Evolutionary conservation across 179 eudicot genomes (phyloP), one percentile per base, ranked within the genome.

Genomic region (Gypsophila paniculata): DNA sequence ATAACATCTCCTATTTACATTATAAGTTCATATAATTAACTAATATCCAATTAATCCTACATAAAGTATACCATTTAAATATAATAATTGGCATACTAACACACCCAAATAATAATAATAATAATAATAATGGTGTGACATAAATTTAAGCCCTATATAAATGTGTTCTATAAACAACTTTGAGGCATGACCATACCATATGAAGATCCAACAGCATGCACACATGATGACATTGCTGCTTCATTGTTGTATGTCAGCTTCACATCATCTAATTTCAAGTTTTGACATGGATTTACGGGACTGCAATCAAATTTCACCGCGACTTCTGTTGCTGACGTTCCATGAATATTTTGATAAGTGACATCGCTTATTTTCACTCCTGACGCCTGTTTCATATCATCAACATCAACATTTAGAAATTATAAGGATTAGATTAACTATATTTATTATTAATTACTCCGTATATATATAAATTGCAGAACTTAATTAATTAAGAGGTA

Each of bases 241-340:
- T 65, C 18, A 13, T 66, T 19, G 0, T 75, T 38, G 53, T 71
- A 71, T 0, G 78, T 64, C 18, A 79, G 76, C 15, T 71, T 79
- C 14, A 75, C 62, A 51, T 66, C 68, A 23, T 75, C 49, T 22
- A 79, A 13, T 67, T 38, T 65, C 17, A 79, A 49, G 26, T 53
- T 68, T 25, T 3, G 15, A 21, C 82, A 79, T 0, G 64, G 79
- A 42, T 75, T 22, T 18, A 13, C n/a, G 7, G 76, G 46, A 15
- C 82, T 75, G 58, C 82, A 79, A 13, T 79, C 79, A 8, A 79
- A 79, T 18, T 79, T 72, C 23, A 79, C 39, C 2, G 79, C 82
- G 8, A 71, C 60, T 55, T 73, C 66, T 34, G 79, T 71, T 11
- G 82, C 73, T 4, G 82, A 79, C 12, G 79, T 59, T 61, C 82